phyloP scores from a whole-genome alignment of 352 stramenopile species.

The Phytopythium delawarense region DNA sequence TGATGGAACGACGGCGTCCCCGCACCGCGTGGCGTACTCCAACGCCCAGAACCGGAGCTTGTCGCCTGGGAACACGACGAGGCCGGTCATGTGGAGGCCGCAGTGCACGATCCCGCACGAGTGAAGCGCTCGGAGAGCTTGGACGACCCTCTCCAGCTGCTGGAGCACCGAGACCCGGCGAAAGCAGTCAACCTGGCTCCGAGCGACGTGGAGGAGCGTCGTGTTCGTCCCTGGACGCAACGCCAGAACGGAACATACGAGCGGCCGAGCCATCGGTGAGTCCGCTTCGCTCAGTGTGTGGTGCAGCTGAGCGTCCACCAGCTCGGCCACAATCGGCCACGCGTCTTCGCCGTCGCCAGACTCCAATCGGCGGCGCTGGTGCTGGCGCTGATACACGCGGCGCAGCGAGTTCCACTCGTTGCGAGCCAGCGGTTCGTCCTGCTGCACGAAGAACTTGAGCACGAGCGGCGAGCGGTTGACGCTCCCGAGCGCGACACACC shows the following conservation, averaged over 20 bases:
- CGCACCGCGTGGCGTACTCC: conserved; percentile 37
- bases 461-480: conserved; percentile 12
- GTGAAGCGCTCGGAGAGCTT: conserved; percentile 42
- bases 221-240: conserved; percentile 34
- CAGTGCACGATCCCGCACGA: conserved; percentile 48
- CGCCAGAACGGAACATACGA: conserved; percentile 26
- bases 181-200: conserved; percentile 24
- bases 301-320: conserved; percentile 33
- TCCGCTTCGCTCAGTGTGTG: conserved; percentile 20
- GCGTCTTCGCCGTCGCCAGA: conserved; percentile 9
- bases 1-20: conserved; percentile 13
- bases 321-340: conserved; percentile 26
- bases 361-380: conserved; percentile 10
- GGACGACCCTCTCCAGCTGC: conserved; percentile 32
- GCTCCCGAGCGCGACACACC: conserved; percentile 13
- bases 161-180: conserved; percentile 25
- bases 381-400: conserved; percentile 24
- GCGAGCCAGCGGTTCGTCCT: conserved; percentile 41
- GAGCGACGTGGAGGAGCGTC: conserved; percentile 34
- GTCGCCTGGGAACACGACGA: conserved; percentile 32
- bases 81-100: conserved; percentile 32
- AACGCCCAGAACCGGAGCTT: conserved; percentile 45
- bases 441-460: conserved; percentile 60
- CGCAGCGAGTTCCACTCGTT: conserved; percentile 53
- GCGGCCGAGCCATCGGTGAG: conserved; percentile 8